Evolutionary conservation across 2,329 filamentous ascomycete species (phyloP).

Genomic region (Colletotrichum tabaci): DNA sequence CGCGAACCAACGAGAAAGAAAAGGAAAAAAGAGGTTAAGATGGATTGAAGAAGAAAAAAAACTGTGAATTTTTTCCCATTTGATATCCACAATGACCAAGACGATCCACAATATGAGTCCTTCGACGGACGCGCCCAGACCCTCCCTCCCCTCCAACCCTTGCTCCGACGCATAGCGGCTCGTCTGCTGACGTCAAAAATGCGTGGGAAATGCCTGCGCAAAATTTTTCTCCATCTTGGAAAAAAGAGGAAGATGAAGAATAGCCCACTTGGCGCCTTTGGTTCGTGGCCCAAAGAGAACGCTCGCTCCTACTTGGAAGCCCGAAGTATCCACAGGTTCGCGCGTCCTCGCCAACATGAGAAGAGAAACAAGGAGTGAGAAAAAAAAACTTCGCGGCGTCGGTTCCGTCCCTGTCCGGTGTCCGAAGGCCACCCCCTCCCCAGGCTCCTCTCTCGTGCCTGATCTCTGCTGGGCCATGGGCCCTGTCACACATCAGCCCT

Average conservation of each 20-base stretch:
- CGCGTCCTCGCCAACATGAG: slow-evolving; percentile 1
- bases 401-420: not conserved
- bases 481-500: slow-evolving; percentile 20
- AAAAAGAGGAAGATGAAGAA: not conserved
- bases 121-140: too few species aligned
- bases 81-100: slow-evolving; percentile 24
- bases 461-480: slow-evolving; percentile 2
- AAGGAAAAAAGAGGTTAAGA: not conserved
- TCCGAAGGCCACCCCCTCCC: not conserved
- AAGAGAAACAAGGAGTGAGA: not conserved
- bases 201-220: slow-evolving; percentile 10
- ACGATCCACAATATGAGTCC: not conserved
- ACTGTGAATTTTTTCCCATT: slow-evolving; percentile 3
- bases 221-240: slow-evolving; percentile 10
- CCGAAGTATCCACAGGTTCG: slow-evolving; percentile 5
- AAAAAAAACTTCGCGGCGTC: slow-evolving; percentile 1
- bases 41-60: slow-evolving; percentile 3
- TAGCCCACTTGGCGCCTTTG: slow-evolving; percentile 19
- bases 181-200: slow-evolving; percentile 26
- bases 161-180: slow-evolving; percentile 17
- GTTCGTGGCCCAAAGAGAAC: not conserved
- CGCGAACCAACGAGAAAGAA: slow-evolving; percentile 18
- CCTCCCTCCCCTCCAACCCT: not conserved
- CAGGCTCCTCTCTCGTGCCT: not conserved
- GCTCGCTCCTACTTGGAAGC: not conserved